Evolutionary conservation across 2,329 filamentous ascomycete species (phyloP), one percentile per base, ranked within the genome.

Genomic region (Pseudogymnoascus sp.): DNA sequence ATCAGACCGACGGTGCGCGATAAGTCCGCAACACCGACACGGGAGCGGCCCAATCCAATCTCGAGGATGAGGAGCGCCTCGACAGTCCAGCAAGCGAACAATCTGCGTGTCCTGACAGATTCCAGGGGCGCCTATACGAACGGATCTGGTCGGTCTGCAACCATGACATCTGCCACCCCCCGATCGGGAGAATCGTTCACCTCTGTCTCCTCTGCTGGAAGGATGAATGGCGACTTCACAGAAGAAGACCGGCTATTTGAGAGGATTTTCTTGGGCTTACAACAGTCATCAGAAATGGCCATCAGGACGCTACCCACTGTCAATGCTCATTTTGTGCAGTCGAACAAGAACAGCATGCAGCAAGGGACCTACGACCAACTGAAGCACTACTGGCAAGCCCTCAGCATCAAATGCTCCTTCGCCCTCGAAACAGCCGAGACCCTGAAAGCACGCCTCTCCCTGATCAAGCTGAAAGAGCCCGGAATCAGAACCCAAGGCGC

Each of bases 161-260:
- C 79, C 2, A 77, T 81, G 66, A 70, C 68, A 11, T 72, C 69
- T 63, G 82, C 82, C n/a, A 96, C 91, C 0, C 91, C 91, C 53
- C 86, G 90, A 24, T 96, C 91, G 6, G 89, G 88, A 46, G 91
- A 96, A 70, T 91, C 90, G 0, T 96, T 95, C 72, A 82, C 80
- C 1, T 68, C 67, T 14, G 69, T 60, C 37, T 65, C 64, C 28
- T 67, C 66, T n/a, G 65, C 66, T 60, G 70, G 70, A 22, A 68
- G 68, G 59, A 73, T 66, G 75, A 78, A 75, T 24, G 81, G 78
- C 8, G 89, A 91, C 60, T 84, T 87, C 60, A 83, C 83, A 2
- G 89, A 91, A 67, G 91, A 96, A 66, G 91, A 96, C 69, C 82
- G 84, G 14, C 83, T 87, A 28, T 96, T 96, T 68, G 93, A 96